Conservation (phyloP, 2,329 filamentous ascomycete species). For the Dothistroma septosporum region DNA sequence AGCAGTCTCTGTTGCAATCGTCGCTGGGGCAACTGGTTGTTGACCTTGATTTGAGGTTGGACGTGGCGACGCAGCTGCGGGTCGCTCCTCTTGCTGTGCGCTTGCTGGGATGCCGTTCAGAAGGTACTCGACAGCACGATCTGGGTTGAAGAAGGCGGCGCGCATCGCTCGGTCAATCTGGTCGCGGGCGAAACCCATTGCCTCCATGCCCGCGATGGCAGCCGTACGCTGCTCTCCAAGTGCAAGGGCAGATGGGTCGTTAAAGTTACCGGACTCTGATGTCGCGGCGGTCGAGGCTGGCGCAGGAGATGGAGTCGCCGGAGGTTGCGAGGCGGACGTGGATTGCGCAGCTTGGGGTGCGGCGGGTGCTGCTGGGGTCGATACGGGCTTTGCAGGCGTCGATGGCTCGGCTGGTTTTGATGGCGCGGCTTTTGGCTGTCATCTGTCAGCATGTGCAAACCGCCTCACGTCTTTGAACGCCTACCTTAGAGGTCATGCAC, state of each 20-base stretch:
- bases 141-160: constrained; percentile 93
- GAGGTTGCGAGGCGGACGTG: constrained; percentile 45
- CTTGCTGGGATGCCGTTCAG: constrained; percentile 87
- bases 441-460: constrained; percentile 7
- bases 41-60: constrained; percentile 24
- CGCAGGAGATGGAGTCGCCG: constrained; percentile 50
- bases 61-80: constrained; percentile 39
- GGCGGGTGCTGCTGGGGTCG: constrained; percentile 37
- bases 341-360: constrained; percentile 54
- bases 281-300: constrained; percentile 43
- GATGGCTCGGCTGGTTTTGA: constrained; percentile 50
- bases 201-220: constrained; percentile 88
- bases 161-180: constrained; percentile 94
- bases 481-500: constrained; percentile 94
- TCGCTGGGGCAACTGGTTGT: constrained; percentile 37
- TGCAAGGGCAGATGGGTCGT: constrained; percentile 75
- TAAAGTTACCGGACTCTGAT: constrained; percentile 47
- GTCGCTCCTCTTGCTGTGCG: constrained; percentile 66
- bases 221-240: constrained; percentile 78
- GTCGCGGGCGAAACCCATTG: constrained; percentile 87
- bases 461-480: not conserved
- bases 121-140: constrained; percentile 94
- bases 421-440: constrained; percentile 65
- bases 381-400: constrained; percentile 48
- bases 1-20: constrained; percentile 62